Conservation (phyloP, 2,329 filamentous ascomycete species). For the Elsinoe australis region DNA sequence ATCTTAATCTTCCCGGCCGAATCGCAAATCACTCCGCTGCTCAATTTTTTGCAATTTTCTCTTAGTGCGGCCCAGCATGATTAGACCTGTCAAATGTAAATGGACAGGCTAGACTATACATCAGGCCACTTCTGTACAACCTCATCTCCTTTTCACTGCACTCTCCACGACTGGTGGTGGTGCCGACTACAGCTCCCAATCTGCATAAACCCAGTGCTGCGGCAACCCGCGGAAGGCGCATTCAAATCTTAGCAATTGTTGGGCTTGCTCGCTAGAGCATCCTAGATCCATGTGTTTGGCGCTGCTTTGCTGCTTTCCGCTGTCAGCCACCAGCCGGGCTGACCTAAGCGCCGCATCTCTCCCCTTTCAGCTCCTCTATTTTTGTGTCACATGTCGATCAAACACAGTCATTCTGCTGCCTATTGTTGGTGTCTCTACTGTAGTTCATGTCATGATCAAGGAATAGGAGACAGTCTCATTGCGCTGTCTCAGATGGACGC, state of each 20-base stretch:
- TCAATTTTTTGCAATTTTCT: no score
- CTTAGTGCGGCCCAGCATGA: no score
- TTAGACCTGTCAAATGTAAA: no score
- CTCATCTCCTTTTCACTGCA: neutral
- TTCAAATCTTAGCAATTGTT: neutral
- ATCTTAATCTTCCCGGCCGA: no score
- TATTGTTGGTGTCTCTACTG: conserved; percentile 3
- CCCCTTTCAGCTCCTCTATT: conserved; percentile 8
- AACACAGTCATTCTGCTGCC: neutral
- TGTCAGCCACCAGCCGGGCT: neutral
- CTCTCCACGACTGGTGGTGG: neutral
- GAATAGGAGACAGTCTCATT: neutral
- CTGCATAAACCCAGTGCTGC: neutral
- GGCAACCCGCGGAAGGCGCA: conserved; percentile 12
- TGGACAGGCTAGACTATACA: no score
- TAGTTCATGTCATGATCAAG: neutral
- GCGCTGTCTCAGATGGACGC: no score
- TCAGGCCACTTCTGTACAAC: no score
- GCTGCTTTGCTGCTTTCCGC: neutral
- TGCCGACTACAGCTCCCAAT: neutral
- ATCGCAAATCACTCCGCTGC: no score
- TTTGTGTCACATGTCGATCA: conserved; percentile 13
- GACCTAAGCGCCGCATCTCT: conserved; percentile 1
- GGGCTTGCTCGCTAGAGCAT: neutral
- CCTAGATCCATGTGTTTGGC: neutral